Evolutionary conservation across 1,284 basidiomycete species (phyloP), one percentile per base, ranked within the genome.

Genomic region (Microstroma glucosiphilum): DNA sequence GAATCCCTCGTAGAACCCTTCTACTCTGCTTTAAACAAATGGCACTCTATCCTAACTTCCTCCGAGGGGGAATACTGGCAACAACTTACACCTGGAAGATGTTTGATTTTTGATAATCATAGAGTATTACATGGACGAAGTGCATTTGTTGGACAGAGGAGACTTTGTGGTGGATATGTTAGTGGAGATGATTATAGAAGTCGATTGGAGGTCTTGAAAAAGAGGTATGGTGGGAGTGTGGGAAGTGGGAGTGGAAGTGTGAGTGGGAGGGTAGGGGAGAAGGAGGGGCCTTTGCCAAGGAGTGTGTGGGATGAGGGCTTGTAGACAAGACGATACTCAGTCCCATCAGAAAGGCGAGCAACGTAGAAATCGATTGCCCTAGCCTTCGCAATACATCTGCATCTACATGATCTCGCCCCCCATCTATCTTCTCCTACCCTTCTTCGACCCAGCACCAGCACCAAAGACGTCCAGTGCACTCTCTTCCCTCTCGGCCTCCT

Each of bases 101-200:
- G 88, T 40, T 84, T 97, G 58, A 86, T 92, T 42, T 85, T 96
- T 59, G 89, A 98, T 80, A 97, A 98, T 76, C 90, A 96, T 79
- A 86, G 94, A 12, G 91, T 97, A 2, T 82, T 98, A 59, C 96
- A 97, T 70, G 94, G 94, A 6, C 87, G 94, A 8, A 90, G 91
- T 0, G 85, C 87, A 0, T 98, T 96, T 77, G 85, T 86, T 1
- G 94, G 96, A 2, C 86, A 86, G 74, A 85, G 94, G 2, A 84
- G 90, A 1, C 90, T 98, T 86, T 97, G 94, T 72, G 94, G 94
- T 0, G 93, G 93, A 0, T 98, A 98, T 46, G 60, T 76, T 8
- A 66, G 66, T 15, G 72, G 71, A 60, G 75, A 77, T 58, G 75
- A 76, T 58, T 75, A 70, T 55, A 56, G 72, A 13, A 65, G 61